A percentile compares a stretch with the other conserved stretches of the same genome.
Evolutionary conservation across 116 monocot genomes (phyloP).

Genomic region (Cymodocea nodosa): DNA sequence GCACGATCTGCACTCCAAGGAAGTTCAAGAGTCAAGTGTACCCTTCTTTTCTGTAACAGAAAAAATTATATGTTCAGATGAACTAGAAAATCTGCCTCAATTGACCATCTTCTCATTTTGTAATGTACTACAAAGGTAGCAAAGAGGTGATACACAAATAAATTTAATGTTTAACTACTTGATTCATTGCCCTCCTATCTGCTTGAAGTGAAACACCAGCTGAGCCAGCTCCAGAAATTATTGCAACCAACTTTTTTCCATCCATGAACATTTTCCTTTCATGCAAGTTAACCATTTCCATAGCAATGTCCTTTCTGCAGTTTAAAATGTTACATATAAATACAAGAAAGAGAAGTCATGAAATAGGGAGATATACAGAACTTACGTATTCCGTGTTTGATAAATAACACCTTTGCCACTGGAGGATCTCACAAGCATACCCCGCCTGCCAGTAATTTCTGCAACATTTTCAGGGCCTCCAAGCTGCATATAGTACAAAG

Average conservation of each 20-base stretch:
- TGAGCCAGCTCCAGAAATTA: slow-evolving; percentile 99
- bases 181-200: slow-evolving; percentile 86
- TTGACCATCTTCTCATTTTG: too few relatives aligned
- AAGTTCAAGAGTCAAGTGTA: slow-evolving; percentile 96
- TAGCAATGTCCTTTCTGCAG: slow-evolving; percentile 79
- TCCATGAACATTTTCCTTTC: slow-evolving; percentile 97
- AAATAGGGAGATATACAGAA: slow-evolving; percentile 7
- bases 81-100: background rate
- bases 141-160: background rate
- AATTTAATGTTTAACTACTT: slow-evolving; percentile 25
- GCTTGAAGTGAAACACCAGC: slow-evolving; percentile 98
- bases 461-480: slow-evolving; percentile 97
- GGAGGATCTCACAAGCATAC: slow-evolving; percentile 86
- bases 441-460: slow-evolving; percentile 93
- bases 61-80: background rate
- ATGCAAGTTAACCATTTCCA: slow-evolving; percentile 99
- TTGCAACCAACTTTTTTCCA: slow-evolving; percentile 83
- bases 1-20: slow-evolving; percentile 99
- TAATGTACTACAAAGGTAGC: too few relatives aligned
- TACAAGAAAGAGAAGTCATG: background rate
- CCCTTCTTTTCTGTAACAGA: slow-evolving; percentile 62
- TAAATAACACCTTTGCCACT: slow-evolving; percentile 95
- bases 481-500: slow-evolving; percentile 28
- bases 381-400: slow-evolving; percentile 85
- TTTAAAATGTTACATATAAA: background rate